phyloP scores from a whole-genome alignment of 73 alveolate genomes.

The Paramecium caudatum region DNA sequence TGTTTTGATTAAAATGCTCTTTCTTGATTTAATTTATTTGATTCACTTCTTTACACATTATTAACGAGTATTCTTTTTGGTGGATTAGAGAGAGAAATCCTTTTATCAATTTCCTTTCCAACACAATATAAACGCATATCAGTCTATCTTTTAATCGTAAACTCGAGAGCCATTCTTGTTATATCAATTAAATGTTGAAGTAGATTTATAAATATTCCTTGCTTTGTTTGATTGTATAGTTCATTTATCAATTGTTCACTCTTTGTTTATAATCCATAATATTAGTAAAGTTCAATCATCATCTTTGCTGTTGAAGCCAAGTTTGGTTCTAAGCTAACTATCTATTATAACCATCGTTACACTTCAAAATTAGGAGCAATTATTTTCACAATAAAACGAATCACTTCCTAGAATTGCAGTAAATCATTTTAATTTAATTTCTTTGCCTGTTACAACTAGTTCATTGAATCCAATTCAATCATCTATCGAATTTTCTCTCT shows the following conservation, averaged over 20 bases:
- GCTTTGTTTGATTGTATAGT: neutral
- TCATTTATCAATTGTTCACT: slow-evolving; percentile 21
- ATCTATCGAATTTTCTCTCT: slow-evolving; percentile 53
- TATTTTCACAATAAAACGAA: neutral
- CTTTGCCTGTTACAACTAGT: neutral
- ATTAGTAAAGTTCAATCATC: neutral
- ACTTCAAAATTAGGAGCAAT: slow-evolving; percentile 47
- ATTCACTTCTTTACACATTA: slow-evolving; percentile 10
- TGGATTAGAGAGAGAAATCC: neutral
- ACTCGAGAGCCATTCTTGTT: slow-evolving; percentile 48
- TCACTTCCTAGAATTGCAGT: slow-evolving; percentile 27
- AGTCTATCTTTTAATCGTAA: neutral
- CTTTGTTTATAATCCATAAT: neutral
- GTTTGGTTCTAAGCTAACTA: neutral
- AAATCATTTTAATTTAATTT: slow-evolving; percentile 44
- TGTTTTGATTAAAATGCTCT: neutral
- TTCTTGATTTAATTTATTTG: slow-evolving; percentile 30
- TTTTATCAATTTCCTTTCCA: slow-evolving; percentile 46
- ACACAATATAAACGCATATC: slow-evolving; percentile 12
- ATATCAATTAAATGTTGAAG: slow-evolving; percentile 16
- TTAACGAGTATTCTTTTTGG: neutral
- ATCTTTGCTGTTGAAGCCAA: slow-evolving; percentile 18
- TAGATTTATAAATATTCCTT: neutral
- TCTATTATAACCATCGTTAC: neutral
- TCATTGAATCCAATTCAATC: slow-evolving; percentile 43